Base-by-base conservation (phyloP, 306 rosid species). In the Inga oerstediana region DNA sequence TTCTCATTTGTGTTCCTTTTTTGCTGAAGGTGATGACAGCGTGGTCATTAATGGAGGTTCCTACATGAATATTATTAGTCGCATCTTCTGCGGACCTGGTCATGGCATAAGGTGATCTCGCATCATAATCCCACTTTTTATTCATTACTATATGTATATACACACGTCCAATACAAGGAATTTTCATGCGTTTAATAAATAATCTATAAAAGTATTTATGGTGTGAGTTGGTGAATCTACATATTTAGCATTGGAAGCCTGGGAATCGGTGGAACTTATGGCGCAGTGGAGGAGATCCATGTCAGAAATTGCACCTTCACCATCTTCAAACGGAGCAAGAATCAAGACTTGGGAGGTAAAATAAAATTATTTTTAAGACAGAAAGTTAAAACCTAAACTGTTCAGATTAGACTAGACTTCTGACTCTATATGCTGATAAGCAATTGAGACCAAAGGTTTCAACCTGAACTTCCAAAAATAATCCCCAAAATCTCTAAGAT, bases 301-400 rank as follows among this genome's bases (percentile, higher is more conserved):
- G 94, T 91, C 13, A 20, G 30, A 14, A 75, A 89, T 34, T 86
- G 91, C 78, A 91, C 78, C 43, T 85, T 87, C 74, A 49, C 2
- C 0, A 39, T 84, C 91, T 10, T 27, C 52, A 68, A 89, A 86
- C 88, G 94, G 89, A 73, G 90, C 76, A 4, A 86, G 94, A 88
- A 89, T 91, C 81, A 91, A 89, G 88, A 89, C 94, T 78, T 82
- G 90, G 89, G 12, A 22, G 74, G 92, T 91, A 80, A 80, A 59
- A 59, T 22, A 59, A n/a, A n/a, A 59, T 22, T 1, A 59, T 10
- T 22, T n/a, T 22, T n/a, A 2, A 59, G 9, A 20, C 8, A 58
- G 8, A 52, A 52, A 52, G 12, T 56, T 20, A n/a, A 56, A 56
- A 56, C 12, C 27, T 56, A 56, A 56, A 56, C 27, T 17, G 11